A percentile compares a stretch with the other conserved stretches of the same genome.
phyloP scores from a whole-genome alignment of 2,329 filamentous ascomycete genomes.

The Coniochaeta ligniaria region DNA sequence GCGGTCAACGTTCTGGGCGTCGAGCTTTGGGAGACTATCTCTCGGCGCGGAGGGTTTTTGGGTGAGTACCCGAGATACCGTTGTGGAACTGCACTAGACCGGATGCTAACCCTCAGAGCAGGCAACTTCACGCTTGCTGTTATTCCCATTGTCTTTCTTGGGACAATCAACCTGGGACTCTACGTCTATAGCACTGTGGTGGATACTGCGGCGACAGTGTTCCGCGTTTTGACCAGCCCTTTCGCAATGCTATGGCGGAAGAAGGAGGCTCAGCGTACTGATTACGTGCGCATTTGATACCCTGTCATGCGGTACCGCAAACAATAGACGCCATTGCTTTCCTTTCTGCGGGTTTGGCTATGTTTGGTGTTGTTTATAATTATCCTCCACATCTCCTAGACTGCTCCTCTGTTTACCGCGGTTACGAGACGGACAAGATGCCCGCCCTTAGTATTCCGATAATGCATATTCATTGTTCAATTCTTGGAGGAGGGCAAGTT shows the following conservation, averaged over 20 bases:
- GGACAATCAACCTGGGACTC: neutral
- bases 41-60: slow-evolving; percentile 27
- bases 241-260: neutral
- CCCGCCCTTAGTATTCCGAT: too few species aligned
- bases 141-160: neutral
- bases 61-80: slow-evolving; percentile 10
- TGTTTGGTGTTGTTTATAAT: too few species aligned
- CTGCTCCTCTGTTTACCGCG: too few species aligned
- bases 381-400: too few species aligned
- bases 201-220: neutral
- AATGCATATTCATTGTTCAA: too few species aligned
- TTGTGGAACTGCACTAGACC: neutral
- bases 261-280: neutral
- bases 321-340: neutral
- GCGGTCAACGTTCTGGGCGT: slow-evolving; percentile 23
- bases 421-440: too few species aligned
- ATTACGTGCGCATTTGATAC: neutral
- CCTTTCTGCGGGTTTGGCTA: neutral
- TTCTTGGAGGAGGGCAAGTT: too few species aligned
- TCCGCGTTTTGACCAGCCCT: neutral
- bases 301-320: neutral
- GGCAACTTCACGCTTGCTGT: slow-evolving; percentile 3
- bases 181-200: neutral
- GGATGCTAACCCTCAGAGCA: neutral
- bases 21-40: slow-evolving; percentile 30